These are phyloP conservation scores for Microsporum audouinii DNA, from an alignment of 2,329 filamentous ascomycete genomes.

Conservation along the genomic window DNA sequence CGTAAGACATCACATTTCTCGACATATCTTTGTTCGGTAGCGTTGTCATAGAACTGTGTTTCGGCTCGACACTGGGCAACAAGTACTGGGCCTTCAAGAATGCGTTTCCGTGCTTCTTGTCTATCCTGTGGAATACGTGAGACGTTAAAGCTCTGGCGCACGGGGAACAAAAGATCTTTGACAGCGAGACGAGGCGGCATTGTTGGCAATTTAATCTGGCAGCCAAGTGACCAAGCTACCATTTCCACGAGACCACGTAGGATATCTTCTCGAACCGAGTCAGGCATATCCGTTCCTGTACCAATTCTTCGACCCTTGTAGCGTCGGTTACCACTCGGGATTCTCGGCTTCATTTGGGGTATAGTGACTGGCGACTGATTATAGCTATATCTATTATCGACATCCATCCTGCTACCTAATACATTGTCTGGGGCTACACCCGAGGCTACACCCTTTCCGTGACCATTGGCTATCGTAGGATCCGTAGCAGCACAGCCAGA, in stretches of 20 bases:
- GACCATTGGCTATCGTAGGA: conserved; percentile 5
- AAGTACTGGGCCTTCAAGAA: conserved; percentile 48
- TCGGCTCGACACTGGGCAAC: conserved; percentile 46
- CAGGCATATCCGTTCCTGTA: conserved; percentile 48
- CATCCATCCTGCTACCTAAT: conserved; percentile 11
- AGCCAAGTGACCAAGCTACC: conserved; percentile 47
- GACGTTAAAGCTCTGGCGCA: conserved; percentile 45
- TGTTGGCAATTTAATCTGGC: conserved; percentile 40
- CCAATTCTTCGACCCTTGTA: conserved; percentile 51
- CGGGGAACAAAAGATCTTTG: conserved; percentile 43
- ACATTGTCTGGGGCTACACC: conserved; percentile 14
- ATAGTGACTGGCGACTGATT: neutral
- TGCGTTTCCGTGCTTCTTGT: conserved; percentile 41
- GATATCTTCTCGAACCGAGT: conserved; percentile 45
- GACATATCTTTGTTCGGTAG: conserved; percentile 22
- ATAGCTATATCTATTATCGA: neutral
- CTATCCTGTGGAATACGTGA: conserved; percentile 44
- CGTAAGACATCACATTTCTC: conserved; percentile 44
- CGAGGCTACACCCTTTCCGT: conserved; percentile 6
- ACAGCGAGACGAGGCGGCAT: conserved; percentile 39
- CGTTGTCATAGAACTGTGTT: conserved; percentile 38
- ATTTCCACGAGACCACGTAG: conserved; percentile 48
- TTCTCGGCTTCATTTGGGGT: neutral
- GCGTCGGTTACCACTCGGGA: conserved; percentile 15
- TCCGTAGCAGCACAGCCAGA: neutral